Base-by-base conservation (phyloP, 768 basidiomycete genomes). In the Gloeopeniophorella convolvens region DNA sequence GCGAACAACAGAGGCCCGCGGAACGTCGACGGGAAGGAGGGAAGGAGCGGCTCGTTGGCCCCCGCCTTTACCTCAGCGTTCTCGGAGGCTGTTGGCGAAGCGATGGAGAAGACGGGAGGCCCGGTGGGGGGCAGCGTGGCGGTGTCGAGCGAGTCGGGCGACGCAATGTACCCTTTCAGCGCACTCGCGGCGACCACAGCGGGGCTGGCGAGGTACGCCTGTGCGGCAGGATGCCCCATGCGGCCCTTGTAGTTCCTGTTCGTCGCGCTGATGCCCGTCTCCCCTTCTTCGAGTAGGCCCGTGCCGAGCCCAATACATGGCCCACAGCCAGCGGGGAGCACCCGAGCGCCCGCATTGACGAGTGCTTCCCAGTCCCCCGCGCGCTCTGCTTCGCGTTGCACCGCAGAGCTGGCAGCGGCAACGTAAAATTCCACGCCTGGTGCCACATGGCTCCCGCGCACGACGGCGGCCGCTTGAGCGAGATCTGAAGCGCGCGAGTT, bases 231-330 rank as follows among this genome's bases (percentile, higher is more conserved):
- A 56, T 85, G 82, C 0, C 96, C 96, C 96, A 99, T 99, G 4
- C 96, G 78, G 3, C 96, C 96, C 72, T 99, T 98, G 72, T 97
- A 99, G 63, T 99, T 99, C 68, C 96, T 75, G 68, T 99, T 99
- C 6, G 95, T 98, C 4, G 96, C 96, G 56, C 92, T 95, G 63
- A 99, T 98, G 1, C 96, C 95, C 1, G 84, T 85, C 66, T 99
- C 79, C 2, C 95, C 96, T 57, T 98, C 94, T 65, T 97, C 86
- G 30, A 99, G 70, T 45, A 98, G 68, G 10, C 96, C 96, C 0
- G 82, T 84, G 1, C 96, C 96, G 4, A 99, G 78, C 18, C 96
- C 96, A 56, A 99, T 99, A 65, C 96, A 99, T 3, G 96, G 96
- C 0, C 96, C 96, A 62, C 96, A 99, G 1, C 96, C 96, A 0